Percentiles rank a stretch among this genome's conserved stretches.
Conservation (phyloP, 2,329 filamentous ascomycete genomes). For the Fusarium annulatum region DNA sequence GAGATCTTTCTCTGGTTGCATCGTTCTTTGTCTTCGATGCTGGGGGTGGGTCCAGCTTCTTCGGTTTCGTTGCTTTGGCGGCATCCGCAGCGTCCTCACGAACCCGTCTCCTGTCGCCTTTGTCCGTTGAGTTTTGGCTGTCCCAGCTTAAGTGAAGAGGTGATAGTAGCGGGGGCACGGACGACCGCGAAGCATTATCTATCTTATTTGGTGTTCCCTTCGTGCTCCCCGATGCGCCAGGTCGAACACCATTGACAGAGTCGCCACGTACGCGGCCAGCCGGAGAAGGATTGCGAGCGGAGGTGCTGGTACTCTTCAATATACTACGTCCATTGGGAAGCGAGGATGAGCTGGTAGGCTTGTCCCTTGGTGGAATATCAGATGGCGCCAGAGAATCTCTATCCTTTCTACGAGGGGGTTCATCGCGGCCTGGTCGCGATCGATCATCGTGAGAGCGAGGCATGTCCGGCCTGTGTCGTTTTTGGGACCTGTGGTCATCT, state of each 20-base stretch:
- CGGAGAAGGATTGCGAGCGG: conserved; percentile 48
- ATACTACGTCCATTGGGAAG: conserved; percentile 53
- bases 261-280: conserved; percentile 53
- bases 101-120: conserved; percentile 50
- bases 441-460: conserved; percentile 49
- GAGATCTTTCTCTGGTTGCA: conserved; percentile 53
- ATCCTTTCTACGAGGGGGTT: conserved; percentile 49
- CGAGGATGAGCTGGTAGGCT: conserved; percentile 41
- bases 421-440: conserved; percentile 49
- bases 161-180: conserved; percentile 64
- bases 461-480: conserved; percentile 58
- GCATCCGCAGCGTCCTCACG: conserved; percentile 46
- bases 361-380: conserved; percentile 48
- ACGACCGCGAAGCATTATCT: conserved; percentile 52
- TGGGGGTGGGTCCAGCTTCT: conserved; percentile 44
- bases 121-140: conserved; percentile 49
- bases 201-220: conserved; percentile 53
- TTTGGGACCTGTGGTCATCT: conserved; percentile 57
- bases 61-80: conserved; percentile 46
- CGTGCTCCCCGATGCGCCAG: conserved; percentile 48
- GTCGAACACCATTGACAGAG: conserved; percentile 57
- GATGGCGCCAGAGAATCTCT: conserved; percentile 42
- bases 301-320: conserved; percentile 46
- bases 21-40: conserved; percentile 45
- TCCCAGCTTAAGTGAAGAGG: conserved; percentile 62